Evolutionary conservation across 306 rosid species (phyloP).

Genomic region (Herpetospermum pedunculosum): DNA sequence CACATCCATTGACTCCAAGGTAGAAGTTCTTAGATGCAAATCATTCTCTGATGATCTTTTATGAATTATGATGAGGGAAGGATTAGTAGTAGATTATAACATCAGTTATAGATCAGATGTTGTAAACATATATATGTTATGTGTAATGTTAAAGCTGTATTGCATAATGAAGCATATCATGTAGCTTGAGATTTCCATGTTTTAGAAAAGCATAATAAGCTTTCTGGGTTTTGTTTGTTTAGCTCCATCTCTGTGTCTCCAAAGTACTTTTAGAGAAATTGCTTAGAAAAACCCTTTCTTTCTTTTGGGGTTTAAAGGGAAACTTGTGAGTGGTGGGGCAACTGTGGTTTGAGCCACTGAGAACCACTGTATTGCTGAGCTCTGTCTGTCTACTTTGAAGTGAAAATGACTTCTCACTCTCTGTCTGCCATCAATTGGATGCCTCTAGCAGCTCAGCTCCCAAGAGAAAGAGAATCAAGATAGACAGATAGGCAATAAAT

Average conservation of each 20-base stretch:
- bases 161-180: not conserved
- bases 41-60: slow-evolving; percentile 41
- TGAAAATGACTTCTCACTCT: not conserved
- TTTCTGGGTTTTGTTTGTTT: not conserved
- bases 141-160: not conserved
- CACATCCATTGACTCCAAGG: slow-evolving; percentile 39
- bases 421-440: not conserved
- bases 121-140: not conserved
- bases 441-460: not conserved
- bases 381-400: not conserved
- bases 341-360: not conserved
- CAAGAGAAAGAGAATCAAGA: not conserved
- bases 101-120: not conserved
- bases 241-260: not conserved
- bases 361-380: not conserved
- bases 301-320: not conserved
- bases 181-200: not conserved
- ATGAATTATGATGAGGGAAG: slow-evolving; percentile 23
- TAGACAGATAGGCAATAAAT: not conserved
- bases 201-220: not conserved
- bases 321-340: not conserved
- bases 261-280: not conserved
- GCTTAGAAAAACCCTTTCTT: not conserved
- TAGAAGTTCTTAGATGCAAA: slow-evolving; percentile 30
- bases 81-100: not conserved